phyloP scores from a whole-genome alignment of 495 filamentous ascomycete species.

The Neurospora hispaniola region DNA sequence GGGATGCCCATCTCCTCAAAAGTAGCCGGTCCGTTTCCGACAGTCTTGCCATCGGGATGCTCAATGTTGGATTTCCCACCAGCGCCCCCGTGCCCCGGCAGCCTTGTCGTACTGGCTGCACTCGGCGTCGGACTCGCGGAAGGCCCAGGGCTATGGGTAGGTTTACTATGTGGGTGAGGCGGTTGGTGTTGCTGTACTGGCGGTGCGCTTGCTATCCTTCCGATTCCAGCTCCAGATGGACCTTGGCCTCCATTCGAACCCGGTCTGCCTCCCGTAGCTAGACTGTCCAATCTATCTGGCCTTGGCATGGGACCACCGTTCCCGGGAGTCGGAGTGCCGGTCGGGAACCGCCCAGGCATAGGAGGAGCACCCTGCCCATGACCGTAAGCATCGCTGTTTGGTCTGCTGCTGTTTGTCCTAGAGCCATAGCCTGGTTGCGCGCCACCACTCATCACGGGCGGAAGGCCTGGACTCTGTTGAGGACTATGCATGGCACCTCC shows the following conservation, averaged over 20 bases:
- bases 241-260: background rate
- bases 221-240: conserved; percentile 4
- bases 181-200: conserved; percentile 6
- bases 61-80: conserved; percentile 1
- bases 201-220: conserved; percentile 19
- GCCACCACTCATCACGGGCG: conserved; percentile 4
- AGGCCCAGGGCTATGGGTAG: conserved; percentile 20
- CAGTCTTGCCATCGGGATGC: conserved; percentile 34
- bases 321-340: background rate
- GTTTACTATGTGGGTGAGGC: conserved; percentile 12
- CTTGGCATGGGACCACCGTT: conserved; percentile 12
- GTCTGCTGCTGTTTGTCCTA: conserved; percentile 12
- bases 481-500: background rate
- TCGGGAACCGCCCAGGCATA: background rate
- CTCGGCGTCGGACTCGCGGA: conserved; percentile 23
- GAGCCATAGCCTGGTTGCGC: conserved; percentile 16
- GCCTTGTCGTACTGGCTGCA: conserved; percentile 9
- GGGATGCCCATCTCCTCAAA: conserved; percentile 98
- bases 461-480: conserved; percentile 18
- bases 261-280: conserved; percentile 12
- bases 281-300: conserved; percentile 15
- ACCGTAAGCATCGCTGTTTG: conserved; percentile 17
- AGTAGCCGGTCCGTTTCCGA: conserved; percentile 81
- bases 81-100: conserved; percentile 7
- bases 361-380: background rate